A percentile compares a stretch with the other conserved stretches of the same genome.
Conservation (phyloP, 352 stramenopile genomes). For the Phytophthora fragariae region DNA sequence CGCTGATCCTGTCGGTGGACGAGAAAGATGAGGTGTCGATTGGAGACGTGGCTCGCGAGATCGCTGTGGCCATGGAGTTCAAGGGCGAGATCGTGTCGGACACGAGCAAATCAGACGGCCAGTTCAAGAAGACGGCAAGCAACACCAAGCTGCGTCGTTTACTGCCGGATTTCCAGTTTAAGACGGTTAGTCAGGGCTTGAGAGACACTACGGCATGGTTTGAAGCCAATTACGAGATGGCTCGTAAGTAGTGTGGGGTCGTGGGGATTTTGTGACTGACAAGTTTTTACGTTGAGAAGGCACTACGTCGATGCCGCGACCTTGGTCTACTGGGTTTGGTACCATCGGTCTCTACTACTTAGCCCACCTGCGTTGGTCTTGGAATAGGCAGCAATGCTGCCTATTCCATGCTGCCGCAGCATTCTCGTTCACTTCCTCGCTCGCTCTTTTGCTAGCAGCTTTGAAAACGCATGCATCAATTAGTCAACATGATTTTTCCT, state of each 20-base stretch:
- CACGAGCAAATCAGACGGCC: slow-evolving; percentile 96
- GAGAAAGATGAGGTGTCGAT: slow-evolving; percentile 97
- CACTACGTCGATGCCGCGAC: too few relatives aligned
- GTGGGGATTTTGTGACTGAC: too few relatives aligned
- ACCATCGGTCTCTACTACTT: too few relatives aligned
- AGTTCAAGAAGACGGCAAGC: slow-evolving; percentile 99
- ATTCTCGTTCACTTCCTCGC: too few relatives aligned
- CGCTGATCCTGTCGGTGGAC: slow-evolving; percentile 97
- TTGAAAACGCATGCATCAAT: too few relatives aligned
- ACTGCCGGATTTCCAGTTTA: slow-evolving; percentile 95
- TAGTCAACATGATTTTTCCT: too few relatives aligned
- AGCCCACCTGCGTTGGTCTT: too few relatives aligned
- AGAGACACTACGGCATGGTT: slow-evolving; percentile 65
- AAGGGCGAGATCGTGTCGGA: slow-evolving; percentile 91
- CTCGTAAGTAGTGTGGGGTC: slow-evolving; percentile 43
- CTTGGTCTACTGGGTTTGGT: too few relatives aligned
- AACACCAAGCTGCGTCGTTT: slow-evolving; percentile 95
- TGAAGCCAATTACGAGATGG: slow-evolving; percentile 49
- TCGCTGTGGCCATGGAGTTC: slow-evolving; percentile 87
- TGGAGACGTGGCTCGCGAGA: slow-evolving; percentile 89
- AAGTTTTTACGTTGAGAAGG: too few relatives aligned
- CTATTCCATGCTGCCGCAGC: too few relatives aligned
- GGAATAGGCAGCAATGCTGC: too few relatives aligned
- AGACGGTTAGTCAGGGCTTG: slow-evolving; percentile 90
- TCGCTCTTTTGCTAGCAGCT: too few relatives aligned